Conservation (phyloP, 2,329 filamentous ascomycete genomes). For the Pezizomycotina sp. region DNA sequence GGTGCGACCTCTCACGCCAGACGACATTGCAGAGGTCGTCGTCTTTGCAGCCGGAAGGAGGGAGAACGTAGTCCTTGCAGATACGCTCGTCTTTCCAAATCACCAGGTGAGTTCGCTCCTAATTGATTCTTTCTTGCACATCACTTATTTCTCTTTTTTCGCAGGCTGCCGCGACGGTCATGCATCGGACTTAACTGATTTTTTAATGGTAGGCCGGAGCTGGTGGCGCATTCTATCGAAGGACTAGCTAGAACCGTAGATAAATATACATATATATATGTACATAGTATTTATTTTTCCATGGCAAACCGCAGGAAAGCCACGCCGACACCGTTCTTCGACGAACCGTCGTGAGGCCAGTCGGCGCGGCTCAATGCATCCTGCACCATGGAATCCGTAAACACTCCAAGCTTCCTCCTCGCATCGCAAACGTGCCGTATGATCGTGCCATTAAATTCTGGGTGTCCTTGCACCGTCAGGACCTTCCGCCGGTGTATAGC, state of each 20-base stretch:
- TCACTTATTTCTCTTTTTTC: no score
- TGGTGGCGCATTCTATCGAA: no score
- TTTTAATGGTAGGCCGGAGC: no score
- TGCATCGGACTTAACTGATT: no score
- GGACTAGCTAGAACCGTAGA: no score
- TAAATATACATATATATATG: no score
- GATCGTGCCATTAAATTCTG: conserved; percentile 61
- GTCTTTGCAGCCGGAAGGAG: conserved; percentile 70
- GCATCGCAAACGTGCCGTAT: conserved; percentile 49
- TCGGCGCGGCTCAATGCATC: conserved; percentile 51
- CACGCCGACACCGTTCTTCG: conserved; percentile 49
- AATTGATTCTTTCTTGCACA: not conserved
- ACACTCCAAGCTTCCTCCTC: conserved; percentile 50
- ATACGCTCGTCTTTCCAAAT: conserved; percentile 72
- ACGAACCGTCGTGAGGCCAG: conserved; percentile 61
- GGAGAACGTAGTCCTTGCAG: conserved; percentile 82
- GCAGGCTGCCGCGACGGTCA: conserved; percentile 19
- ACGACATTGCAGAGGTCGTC: conserved; percentile 79
- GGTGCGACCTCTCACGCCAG: conserved; percentile 66
- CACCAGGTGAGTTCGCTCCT: conserved; percentile 54
- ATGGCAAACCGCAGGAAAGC: conserved; percentile 60
- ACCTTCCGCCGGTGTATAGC: conserved; percentile 53
- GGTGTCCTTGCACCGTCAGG: conserved; percentile 72
- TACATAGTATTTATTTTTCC: no score
- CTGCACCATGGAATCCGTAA: conserved; percentile 50